Base-by-base conservation (phyloP, 805 yeast genomes). In the Torulaspora maleeae region DNA sequence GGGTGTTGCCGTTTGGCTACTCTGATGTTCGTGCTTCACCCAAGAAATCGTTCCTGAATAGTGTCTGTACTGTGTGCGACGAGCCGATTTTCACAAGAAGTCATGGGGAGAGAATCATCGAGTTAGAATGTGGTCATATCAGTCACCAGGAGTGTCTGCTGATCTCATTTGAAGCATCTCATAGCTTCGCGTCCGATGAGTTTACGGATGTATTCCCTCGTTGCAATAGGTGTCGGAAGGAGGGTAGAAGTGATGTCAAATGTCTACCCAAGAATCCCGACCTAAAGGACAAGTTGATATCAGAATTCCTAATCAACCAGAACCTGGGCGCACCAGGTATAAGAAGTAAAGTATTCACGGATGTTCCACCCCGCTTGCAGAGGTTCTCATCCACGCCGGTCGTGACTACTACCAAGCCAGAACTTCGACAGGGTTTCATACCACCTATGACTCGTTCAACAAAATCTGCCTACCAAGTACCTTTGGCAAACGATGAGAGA, bases 121-220 rank as follows among this genome's bases (percentile, higher is more conserved):
- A 72, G 45, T 63, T 81, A 27, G 60, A 60, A 32, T 82, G 88
- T 62, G 76, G 73, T 1, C 85, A 81, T 56, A 60, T 67, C 36
- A 67, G 73, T 32, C 88, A 82, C 57, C 81, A 78, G 41, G 78
- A 79, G 44, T 82, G 88, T 56, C 67, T 80, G 12, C 47, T 64
- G 2, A 58, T 78, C 6, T 68, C 68, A 17, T 58, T 73, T 55
- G 71, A 65, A 3, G 45, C 38, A 17, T 27, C 51, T 15, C 15
- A 38, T 4, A 46, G 36, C 20, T 27, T 39, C 5, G 41, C 36
- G 4, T 15, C 44, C 1, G 35, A 43, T 9, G 56, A 59, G 28
- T 40, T 59, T n/a, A 45, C 53, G 35, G 49, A 59, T 3, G 34
- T 58, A 29, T 62, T 63, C 39, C 68, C 68, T 1, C 28, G 39